Percentiles rank a stretch among this genome's conserved stretches.
Evolutionary conservation across 805 yeast genomes (phyloP).

Genomic region (Candida insectorum): DNA sequence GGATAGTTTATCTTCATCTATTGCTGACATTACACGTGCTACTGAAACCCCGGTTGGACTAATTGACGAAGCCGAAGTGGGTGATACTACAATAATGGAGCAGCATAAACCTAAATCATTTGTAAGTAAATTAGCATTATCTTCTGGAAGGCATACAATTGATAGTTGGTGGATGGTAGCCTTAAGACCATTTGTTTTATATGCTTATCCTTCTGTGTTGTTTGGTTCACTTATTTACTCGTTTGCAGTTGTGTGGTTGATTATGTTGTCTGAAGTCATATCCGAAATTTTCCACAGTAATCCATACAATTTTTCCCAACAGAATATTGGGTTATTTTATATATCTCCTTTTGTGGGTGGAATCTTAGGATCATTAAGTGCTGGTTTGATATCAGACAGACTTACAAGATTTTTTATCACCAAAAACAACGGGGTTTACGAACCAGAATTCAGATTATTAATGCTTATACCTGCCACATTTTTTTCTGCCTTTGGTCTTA

Average conservation of each 20-base stretch:
- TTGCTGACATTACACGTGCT: slow-evolving; percentile 2
- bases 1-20: slow-evolving; percentile 15
- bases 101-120: slow-evolving; percentile 15
- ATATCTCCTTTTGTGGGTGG: slow-evolving; percentile 58
- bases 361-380: slow-evolving; percentile 50
- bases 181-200: slow-evolving; percentile 51
- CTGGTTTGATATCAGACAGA: slow-evolving; percentile 49
- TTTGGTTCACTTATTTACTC: slow-evolving; percentile 52
- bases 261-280: slow-evolving; percentile 56
- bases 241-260: slow-evolving; percentile 61
- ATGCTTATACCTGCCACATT: slow-evolving; percentile 50
- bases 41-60: not conserved
- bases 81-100: slow-evolving; percentile 1
- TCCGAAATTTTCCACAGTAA: slow-evolving; percentile 43
- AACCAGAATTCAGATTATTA: slow-evolving; percentile 58
- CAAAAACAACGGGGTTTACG: slow-evolving; percentile 54
- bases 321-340: slow-evolving; percentile 51
- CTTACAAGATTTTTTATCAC: slow-evolving; percentile 42
- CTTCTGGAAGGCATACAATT: slow-evolving; percentile 46
- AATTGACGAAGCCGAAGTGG: not conserved
- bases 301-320: slow-evolving; percentile 39
- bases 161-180: slow-evolving; percentile 57
- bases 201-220: slow-evolving; percentile 48
- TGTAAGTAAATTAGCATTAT: slow-evolving; percentile 34
- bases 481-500: slow-evolving; percentile 46